Percentiles rank a stretch among this genome's conserved stretches.
phyloP scores from a whole-genome alignment of 257 asterid species.

The Parsonsia alboflavescens region DNA sequence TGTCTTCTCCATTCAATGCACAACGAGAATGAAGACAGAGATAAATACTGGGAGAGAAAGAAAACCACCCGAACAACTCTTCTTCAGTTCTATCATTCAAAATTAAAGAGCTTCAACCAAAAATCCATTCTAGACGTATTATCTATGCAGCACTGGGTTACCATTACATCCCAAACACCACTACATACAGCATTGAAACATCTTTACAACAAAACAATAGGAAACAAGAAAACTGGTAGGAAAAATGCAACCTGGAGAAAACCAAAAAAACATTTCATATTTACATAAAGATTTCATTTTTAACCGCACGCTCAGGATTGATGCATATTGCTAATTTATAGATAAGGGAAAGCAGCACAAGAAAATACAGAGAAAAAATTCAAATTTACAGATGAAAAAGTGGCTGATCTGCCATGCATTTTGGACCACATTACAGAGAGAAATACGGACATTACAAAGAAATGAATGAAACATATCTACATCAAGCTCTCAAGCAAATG shows the following conservation, averaged over 20 bases:
- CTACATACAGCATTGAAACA: too few species aligned
- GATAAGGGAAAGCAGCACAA: not conserved
- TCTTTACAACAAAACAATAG: not conserved
- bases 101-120: not conserved
- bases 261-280: not conserved
- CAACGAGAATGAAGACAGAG: not conserved
- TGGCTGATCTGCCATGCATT: conserved; percentile 21
- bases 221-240: not conserved
- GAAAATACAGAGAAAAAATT: not conserved
- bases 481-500: not conserved
- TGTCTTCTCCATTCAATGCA: not conserved
- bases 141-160: not conserved
- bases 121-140: not conserved
- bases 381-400: not conserved
- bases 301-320: not conserved
- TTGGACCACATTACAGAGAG: not conserved
- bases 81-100: not conserved
- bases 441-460: not conserved
- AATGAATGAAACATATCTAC: not conserved
- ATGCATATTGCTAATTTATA: not conserved
- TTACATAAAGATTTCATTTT: not conserved
- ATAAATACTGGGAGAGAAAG: not conserved
- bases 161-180: not conserved
- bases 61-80: not conserved
- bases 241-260: not conserved